Percentiles rank a stretch among this genome's conserved stretches.
Evolutionary conservation across 495 filamentous ascomycete genomes (phyloP).

Genomic region (Apiosordaria backusii): DNA sequence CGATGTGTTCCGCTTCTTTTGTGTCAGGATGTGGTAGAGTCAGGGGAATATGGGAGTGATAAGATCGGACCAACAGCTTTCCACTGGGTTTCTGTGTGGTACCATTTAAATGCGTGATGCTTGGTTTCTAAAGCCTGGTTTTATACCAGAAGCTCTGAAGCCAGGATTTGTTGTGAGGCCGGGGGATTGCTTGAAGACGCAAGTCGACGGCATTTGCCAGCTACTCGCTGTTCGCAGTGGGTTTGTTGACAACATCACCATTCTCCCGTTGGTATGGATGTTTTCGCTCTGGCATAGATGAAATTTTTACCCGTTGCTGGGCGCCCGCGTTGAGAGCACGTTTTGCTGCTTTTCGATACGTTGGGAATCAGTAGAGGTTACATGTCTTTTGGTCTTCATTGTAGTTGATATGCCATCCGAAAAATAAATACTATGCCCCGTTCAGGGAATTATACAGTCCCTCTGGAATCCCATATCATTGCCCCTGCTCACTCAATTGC

Average conservation of each 20-base stretch:
- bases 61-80: too few relatives aligned
- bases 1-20: neutral
- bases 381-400: constrained; percentile 11
- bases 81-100: too few relatives aligned
- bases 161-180: neutral
- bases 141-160: neutral
- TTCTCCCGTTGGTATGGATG: constrained; percentile 30
- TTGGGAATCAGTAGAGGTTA: constrained; percentile 42
- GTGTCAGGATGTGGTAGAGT: constrained; percentile 9
- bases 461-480: neutral
- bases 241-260: constrained; percentile 35
- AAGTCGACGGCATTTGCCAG: constrained; percentile 28
- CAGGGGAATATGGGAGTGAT: neutral
- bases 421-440: too few relatives aligned
- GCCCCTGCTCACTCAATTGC: neutral
- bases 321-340: constrained; percentile 36
- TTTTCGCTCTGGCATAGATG: constrained; percentile 40
- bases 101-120: too few relatives aligned
- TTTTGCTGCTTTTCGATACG: constrained; percentile 29
- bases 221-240: constrained; percentile 25
- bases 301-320: constrained; percentile 34
- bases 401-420: neutral
- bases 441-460: too few relatives aligned
- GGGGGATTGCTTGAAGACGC: constrained; percentile 7
- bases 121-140: neutral